phyloP scores from a whole-genome alignment of 176 grass and related monocot genomes.

The Melocanna baccifera region DNA sequence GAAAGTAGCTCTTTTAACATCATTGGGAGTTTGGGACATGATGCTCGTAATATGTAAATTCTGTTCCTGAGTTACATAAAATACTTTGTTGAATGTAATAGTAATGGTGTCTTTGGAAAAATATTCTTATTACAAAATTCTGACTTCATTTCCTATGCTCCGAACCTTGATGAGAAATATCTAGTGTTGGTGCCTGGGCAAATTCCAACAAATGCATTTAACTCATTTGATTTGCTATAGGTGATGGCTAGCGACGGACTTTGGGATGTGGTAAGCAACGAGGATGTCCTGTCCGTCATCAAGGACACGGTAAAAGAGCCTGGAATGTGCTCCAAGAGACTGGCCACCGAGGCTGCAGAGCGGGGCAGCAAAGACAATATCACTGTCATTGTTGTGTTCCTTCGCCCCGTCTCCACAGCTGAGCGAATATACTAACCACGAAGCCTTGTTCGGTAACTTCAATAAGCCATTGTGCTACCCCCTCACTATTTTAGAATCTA shows the following conservation, averaged over 20 bases:
- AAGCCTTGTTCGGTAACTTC: not conserved
- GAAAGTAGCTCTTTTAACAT: not conserved
- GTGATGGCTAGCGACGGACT: constrained; percentile 90
- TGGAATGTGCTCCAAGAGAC: constrained; percentile 84
- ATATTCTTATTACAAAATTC: not conserved
- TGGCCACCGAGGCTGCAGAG: constrained; percentile 70
- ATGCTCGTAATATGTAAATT: not conserved
- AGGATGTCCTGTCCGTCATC: constrained; percentile 90
- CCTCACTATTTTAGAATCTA: not conserved
- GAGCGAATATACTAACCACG: constrained; percentile 73
- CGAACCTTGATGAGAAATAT: not conserved
- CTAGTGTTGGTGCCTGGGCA: not conserved
- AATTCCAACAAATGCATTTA: not conserved
- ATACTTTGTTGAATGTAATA: not conserved
- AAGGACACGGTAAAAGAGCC: constrained; percentile 94
- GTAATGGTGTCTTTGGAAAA: not conserved
- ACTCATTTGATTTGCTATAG: constrained; percentile 39
- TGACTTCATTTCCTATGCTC: not conserved
- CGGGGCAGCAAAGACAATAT: constrained; percentile 93
- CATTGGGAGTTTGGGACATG: not conserved
- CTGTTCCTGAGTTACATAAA: not conserved
- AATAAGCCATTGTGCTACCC: not conserved
- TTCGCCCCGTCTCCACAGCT: constrained; percentile 76
- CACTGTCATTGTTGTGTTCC: constrained; percentile 88
- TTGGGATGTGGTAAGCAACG: constrained; percentile 81